Evolutionary conservation across 2,329 filamentous ascomycete genomes (phyloP).

Genomic region (Venturiaceae sp.): DNA sequence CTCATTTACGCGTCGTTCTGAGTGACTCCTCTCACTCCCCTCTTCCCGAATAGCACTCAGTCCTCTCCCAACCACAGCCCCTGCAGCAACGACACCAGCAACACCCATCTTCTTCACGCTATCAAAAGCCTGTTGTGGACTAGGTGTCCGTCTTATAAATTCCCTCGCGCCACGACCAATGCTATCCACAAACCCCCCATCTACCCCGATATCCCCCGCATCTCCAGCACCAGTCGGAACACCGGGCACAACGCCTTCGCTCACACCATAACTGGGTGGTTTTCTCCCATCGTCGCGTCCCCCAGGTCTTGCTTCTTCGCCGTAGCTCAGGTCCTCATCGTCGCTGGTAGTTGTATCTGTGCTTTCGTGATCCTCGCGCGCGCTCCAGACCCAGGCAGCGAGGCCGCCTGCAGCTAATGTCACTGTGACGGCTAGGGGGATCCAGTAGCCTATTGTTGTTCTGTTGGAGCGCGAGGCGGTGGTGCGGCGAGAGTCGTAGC

Average conservation of each 20-base stretch:
- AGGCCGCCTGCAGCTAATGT: constrained; percentile 79
- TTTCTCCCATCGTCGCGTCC: not conserved
- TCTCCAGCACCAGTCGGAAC: constrained; percentile 11
- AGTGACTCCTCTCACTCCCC: constrained; percentile 60
- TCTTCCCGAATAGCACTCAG: constrained; percentile 76
- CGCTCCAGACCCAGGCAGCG: constrained; percentile 90
- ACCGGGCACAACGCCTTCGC: constrained; percentile 35
- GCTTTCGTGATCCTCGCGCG: constrained; percentile 67
- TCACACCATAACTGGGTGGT: constrained; percentile 4
- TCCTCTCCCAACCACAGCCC: constrained; percentile 72
- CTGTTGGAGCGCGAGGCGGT: constrained; percentile 35
- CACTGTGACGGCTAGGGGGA: constrained; percentile 77
- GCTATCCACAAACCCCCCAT: constrained; percentile 58
- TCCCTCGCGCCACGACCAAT: constrained; percentile 74
- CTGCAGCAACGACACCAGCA: constrained; percentile 73
- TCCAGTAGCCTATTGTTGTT: constrained; percentile 69
- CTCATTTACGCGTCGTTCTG: constrained; percentile 2
- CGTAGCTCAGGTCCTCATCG: constrained; percentile 30
- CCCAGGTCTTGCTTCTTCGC: constrained; percentile 26
- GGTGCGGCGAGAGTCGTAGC: constrained; percentile 37
- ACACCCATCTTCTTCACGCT: constrained; percentile 71
- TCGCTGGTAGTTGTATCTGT: constrained; percentile 46
- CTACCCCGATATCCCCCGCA: constrained; percentile 23
- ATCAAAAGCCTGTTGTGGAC: constrained; percentile 81
- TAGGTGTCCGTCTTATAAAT: constrained; percentile 71